phyloP scores from a whole-genome alignment of 805 yeast species.

The Metschnikowia dekortorum region DNA sequence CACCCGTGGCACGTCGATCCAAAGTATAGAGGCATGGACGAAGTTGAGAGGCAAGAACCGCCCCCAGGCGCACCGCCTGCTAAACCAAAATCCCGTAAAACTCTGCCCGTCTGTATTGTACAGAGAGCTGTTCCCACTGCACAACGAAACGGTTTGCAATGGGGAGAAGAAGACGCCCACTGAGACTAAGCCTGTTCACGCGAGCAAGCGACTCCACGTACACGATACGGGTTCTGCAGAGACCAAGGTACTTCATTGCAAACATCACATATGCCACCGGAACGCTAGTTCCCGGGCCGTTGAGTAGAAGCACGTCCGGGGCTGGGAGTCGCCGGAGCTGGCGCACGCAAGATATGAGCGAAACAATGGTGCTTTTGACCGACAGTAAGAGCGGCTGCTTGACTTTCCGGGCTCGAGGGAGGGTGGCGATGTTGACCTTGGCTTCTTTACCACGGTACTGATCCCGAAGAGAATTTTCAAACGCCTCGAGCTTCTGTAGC shows the following conservation, averaged over 20 bases:
- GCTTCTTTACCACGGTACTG: not conserved
- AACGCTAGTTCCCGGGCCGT: slow-evolving; percentile 84
- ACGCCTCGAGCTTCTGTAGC: slow-evolving; percentile 31
- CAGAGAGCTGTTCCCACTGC: slow-evolving; percentile 73
- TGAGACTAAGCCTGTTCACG: slow-evolving; percentile 66
- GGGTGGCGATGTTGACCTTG: slow-evolving; percentile 21
- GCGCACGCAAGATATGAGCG: slow-evolving; percentile 28
- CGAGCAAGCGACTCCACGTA: slow-evolving; percentile 88
- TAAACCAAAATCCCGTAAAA: slow-evolving; percentile 70
- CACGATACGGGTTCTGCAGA: slow-evolving; percentile 52
- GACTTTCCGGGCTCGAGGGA: slow-evolving; percentile 58
- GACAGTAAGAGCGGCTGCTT: slow-evolving; percentile 52
- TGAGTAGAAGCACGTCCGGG: slow-evolving; percentile 49
- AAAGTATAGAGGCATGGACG: too few species aligned
- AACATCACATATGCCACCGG: slow-evolving; percentile 61
- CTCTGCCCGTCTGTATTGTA: slow-evolving; percentile 56
- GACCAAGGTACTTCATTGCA: slow-evolving; percentile 43
- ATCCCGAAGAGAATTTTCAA: slow-evolving; percentile 23
- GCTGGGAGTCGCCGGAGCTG: slow-evolving; percentile 24
- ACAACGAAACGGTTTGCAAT: slow-evolving; percentile 76
- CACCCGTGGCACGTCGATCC: too few species aligned
- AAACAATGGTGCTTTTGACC: slow-evolving; percentile 38
- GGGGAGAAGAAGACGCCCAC: slow-evolving; percentile 69
- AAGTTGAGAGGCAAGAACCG: too few species aligned
- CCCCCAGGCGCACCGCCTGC: not conserved